These are phyloP conservation scores for Tylopilus subfusipes DNA, from an alignment of 768 basidiomycete species.

Conservation along the genomic window DNA sequence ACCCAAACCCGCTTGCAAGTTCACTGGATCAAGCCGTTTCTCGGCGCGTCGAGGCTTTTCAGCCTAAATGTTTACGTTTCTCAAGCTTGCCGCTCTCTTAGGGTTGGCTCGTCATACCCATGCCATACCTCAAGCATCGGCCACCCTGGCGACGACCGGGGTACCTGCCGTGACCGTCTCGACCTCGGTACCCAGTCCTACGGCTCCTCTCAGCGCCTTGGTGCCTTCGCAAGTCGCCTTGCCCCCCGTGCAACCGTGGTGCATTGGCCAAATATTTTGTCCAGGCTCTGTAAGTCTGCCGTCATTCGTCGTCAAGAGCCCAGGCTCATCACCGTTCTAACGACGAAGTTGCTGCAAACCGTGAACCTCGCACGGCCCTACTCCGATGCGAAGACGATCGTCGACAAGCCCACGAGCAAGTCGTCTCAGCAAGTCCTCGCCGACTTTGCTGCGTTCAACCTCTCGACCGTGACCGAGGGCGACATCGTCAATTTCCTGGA, in stretches of 20 bases:
- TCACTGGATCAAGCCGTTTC: not conserved
- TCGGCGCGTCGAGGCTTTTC: not conserved
- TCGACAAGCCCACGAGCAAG: slow-evolving; percentile 82
- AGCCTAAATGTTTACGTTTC: slow-evolving; percentile 32
- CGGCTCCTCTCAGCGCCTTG: slow-evolving; percentile 46
- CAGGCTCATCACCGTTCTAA: not conserved
- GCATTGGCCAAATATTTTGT: slow-evolving; percentile 75
- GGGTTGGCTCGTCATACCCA: slow-evolving; percentile 10
- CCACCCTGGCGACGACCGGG: slow-evolving; percentile 15
- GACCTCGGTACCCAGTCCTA: slow-evolving; percentile 64
- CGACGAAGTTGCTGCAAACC: slow-evolving; percentile 69
- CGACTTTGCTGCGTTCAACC: slow-evolving; percentile 51
- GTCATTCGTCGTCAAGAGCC: too few relatives aligned
- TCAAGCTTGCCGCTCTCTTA: slow-evolving; percentile 12
- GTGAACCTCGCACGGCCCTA: slow-evolving; percentile 76
- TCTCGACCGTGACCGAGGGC: slow-evolving; percentile 52
- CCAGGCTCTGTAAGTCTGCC: slow-evolving; percentile 57
- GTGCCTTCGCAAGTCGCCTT: slow-evolving; percentile 63
- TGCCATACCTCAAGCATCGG: slow-evolving; percentile 17
- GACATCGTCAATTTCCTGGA: slow-evolving; percentile 68
- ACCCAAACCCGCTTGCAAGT: not conserved
- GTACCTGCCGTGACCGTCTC: slow-evolving; percentile 42
- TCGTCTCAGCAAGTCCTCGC: slow-evolving; percentile 60
- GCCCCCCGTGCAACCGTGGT: slow-evolving; percentile 75
- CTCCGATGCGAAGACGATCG: slow-evolving; percentile 83